Conservation (phyloP, 1,284 basidiomycete species). For the Ceratobasidium theobromae region DNA sequence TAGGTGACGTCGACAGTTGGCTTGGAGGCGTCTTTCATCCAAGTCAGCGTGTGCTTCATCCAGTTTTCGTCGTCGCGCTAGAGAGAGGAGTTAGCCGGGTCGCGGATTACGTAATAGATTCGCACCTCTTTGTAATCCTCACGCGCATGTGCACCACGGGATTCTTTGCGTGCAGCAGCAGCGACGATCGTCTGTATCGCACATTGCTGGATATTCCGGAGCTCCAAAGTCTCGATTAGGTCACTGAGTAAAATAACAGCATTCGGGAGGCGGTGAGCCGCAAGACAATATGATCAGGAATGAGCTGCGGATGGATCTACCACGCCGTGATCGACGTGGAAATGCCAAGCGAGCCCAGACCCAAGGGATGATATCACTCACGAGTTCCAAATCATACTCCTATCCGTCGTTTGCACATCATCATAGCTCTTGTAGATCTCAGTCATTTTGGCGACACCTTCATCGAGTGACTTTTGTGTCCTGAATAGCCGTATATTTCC, state of each 20-base stretch:
- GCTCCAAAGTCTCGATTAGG: slow-evolving; percentile 94
- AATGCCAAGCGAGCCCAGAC: slow-evolving; percentile 35
- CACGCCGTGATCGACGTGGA: too few relatives aligned
- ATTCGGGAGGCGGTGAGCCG: not conserved
- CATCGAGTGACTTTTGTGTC: slow-evolving; percentile 87
- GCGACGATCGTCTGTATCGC: slow-evolving; percentile 95
- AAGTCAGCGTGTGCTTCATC: slow-evolving; percentile 94
- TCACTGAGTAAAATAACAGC: slow-evolving; percentile 56
- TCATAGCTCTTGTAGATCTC: slow-evolving; percentile 86
- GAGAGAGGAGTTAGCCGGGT: slow-evolving; percentile 27
- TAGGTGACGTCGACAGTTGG: slow-evolving; percentile 91
- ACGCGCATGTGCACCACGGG: slow-evolving; percentile 95
- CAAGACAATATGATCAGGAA: not conserved
- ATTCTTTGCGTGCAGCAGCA: slow-evolving; percentile 95
- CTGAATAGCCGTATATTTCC: slow-evolving; percentile 46
- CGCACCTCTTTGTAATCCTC: slow-evolving; percentile 89
- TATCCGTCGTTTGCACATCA: slow-evolving; percentile 94
- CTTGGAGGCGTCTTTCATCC: slow-evolving; percentile 68
- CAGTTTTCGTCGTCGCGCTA: slow-evolving; percentile 86
- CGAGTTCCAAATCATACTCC: slow-evolving; percentile 99
- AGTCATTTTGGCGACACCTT: slow-evolving; percentile 86
- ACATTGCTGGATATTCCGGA: slow-evolving; percentile 93
- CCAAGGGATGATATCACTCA: slow-evolving; percentile 46
- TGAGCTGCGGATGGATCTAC: not conserved
- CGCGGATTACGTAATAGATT: slow-evolving; percentile 33